Percentiles rank a stretch among this genome's conserved stretches.
These are phyloP conservation scores for Trichoderma breve DNA, from an alignment of 2,329 filamentous ascomycete genomes.

Conservation along the genomic window DNA sequence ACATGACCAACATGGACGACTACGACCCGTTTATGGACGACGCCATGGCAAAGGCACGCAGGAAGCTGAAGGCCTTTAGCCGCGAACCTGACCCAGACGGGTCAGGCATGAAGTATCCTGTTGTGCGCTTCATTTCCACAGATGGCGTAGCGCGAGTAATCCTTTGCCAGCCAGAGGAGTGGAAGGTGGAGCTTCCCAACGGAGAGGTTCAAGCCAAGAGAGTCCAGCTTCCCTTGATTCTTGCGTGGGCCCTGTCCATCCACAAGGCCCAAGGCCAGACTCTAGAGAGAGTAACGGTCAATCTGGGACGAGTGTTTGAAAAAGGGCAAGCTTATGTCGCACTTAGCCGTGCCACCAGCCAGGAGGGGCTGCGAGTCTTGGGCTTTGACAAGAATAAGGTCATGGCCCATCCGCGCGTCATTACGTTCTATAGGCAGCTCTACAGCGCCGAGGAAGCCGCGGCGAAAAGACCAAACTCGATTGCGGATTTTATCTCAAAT, in stretches of 20 bases:
- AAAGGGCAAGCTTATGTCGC: conserved; percentile 98
- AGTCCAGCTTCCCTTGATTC: conserved; percentile 78
- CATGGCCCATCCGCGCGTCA: conserved; percentile 86
- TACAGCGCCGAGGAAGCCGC: conserved; percentile 64
- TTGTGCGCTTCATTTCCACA: conserved; percentile 76
- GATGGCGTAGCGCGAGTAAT: conserved; percentile 67
- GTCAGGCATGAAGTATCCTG: conserved; percentile 65
- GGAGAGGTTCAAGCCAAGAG: conserved; percentile 91
- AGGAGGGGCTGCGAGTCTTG: conserved; percentile 82
- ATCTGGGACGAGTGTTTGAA: conserved; percentile 88
- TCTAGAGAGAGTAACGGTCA: conserved; percentile 88
- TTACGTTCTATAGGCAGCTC: conserved; percentile 80
- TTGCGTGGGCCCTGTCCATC: conserved; percentile 95
- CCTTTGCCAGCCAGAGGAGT: conserved; percentile 81
- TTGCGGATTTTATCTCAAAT: conserved; percentile 42
- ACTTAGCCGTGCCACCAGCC: conserved; percentile 84
- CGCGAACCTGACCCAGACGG: conserved; percentile 40
- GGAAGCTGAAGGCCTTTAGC: conserved; percentile 55
- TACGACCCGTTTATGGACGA: conserved; percentile 44
- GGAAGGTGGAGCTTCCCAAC: conserved; percentile 96
- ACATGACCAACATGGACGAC: conserved; percentile 41
- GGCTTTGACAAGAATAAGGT: conserved; percentile 89
- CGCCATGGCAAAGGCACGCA: conserved; percentile 48
- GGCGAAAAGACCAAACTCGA: conserved; percentile 32
- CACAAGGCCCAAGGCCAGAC: conserved; percentile 98